These are phyloP conservation scores for Heliophila coronopifolia DNA, from an alignment of 441 rosid species.

Conservation along the genomic window DNA sequence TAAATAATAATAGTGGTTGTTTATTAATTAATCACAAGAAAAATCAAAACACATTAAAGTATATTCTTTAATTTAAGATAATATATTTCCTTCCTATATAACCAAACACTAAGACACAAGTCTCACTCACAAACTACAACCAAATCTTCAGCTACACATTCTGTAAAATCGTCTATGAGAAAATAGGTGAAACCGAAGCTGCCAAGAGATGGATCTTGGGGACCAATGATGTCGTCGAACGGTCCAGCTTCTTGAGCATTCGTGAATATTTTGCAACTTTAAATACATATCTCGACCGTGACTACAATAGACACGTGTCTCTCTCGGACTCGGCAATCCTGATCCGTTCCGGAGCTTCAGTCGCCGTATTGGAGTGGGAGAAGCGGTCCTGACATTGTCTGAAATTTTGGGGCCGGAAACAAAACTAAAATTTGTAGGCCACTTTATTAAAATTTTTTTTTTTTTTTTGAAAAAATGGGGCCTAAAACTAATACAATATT, in stretches of 20 bases:
- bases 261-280: conserved; percentile 15
- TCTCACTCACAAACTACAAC: not conserved
- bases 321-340: conserved; percentile 50
- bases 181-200: conserved; percentile 1
- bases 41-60: too few species aligned
- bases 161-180: not conserved
- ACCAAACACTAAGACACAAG: not conserved
- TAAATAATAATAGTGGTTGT: too few species aligned
- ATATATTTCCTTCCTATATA: too few species aligned
- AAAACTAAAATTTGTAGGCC: too few species aligned
- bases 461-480: too few species aligned
- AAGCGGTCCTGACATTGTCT: too few species aligned
- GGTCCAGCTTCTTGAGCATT: not conserved
- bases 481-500: too few species aligned
- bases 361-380: too few species aligned
- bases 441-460: too few species aligned
- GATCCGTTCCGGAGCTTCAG: conserved; percentile 41
- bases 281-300: not conserved
- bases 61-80: too few species aligned
- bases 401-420: too few species aligned
- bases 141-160: not conserved
- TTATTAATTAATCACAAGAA: too few species aligned
- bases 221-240: not conserved
- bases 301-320: not conserved
- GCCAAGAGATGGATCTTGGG: conserved; percentile 24